These are phyloP conservation scores for Cylindrotheca fusiformis DNA, from an alignment of 108 stramenopile species.

Conservation along the genomic window DNA sequence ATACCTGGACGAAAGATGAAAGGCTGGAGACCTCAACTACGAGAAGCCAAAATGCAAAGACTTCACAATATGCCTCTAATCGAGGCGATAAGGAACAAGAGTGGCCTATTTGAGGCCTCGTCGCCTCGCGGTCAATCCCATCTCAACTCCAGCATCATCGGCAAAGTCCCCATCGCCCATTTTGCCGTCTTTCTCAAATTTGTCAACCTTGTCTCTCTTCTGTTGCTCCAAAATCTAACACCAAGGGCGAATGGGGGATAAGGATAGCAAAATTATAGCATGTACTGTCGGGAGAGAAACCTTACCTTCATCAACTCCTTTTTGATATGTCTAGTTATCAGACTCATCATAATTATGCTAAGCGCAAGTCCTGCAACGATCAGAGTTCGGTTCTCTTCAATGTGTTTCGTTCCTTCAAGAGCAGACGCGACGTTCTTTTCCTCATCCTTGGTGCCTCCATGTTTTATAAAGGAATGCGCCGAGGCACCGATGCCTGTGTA, in stretches of 20 bases:
- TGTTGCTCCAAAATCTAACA: conserved; percentile 67
- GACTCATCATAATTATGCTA: conserved; percentile 68
- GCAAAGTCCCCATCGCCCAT: background rate
- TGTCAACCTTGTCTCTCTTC: conserved; percentile 55
- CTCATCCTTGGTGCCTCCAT: conserved; percentile 5
- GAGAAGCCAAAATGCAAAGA: no score
- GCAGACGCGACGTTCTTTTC: conserved; percentile 10
- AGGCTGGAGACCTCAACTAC: no score
- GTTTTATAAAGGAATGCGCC: conserved; percentile 54
- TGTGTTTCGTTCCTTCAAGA: conserved; percentile 39
- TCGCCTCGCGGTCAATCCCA: conserved; percentile 16
- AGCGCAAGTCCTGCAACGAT: conserved; percentile 53
- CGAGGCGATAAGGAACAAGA: no score
- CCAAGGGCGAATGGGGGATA: background rate
- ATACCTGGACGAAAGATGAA: no score
- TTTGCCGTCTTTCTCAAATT: background rate
- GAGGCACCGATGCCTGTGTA: conserved; percentile 82
- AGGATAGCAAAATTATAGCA: background rate
- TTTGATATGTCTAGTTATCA: conserved; percentile 61
- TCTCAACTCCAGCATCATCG: conserved; percentile 14
- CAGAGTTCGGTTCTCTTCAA: conserved; percentile 64
- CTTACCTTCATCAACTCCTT: conserved; percentile 76
- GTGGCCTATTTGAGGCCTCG: conserved; percentile 15
- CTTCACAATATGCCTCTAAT: no score
- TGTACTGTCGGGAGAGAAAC: background rate